phyloP scores from a whole-genome alignment of 2,329 filamentous ascomycete genomes.

The Aspergillus phoenicis region DNA sequence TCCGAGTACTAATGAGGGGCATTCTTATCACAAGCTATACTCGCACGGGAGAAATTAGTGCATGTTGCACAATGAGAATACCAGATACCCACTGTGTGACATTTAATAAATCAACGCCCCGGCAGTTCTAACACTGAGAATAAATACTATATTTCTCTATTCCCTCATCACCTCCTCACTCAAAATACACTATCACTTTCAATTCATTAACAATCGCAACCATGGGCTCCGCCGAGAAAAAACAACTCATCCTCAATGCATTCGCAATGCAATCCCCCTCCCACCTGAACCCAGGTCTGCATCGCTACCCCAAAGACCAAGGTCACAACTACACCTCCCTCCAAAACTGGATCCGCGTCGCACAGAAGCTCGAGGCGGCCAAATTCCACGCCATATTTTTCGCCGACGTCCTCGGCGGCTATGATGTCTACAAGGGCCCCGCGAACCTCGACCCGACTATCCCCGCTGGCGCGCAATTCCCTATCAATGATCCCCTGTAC shows the following conservation, averaged over 20 bases:
- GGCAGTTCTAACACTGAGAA: no score
- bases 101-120: no score
- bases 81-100: no score
- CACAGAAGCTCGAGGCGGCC: slow-evolving; percentile 51
- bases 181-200: background rate
- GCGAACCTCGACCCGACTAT: slow-evolving; percentile 43
- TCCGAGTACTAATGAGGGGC: background rate
- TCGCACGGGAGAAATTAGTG: no score
- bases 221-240: slow-evolving; percentile 17
- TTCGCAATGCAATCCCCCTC: slow-evolving; percentile 53
- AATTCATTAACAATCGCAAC: background rate
- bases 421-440: slow-evolving; percentile 51
- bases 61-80: no score
- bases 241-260: slow-evolving; percentile 51
- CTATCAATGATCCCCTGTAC: slow-evolving; percentile 47
- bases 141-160: no score
- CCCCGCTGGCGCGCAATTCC: slow-evolving; percentile 46
- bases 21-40: background rate
- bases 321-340: slow-evolving; percentile 46
- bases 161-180: background rate
- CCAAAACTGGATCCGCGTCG: slow-evolving; percentile 52
- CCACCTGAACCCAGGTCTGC: slow-evolving; percentile 50
- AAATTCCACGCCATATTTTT: slow-evolving; percentile 57
- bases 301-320: slow-evolving; percentile 39
- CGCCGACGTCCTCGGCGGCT: slow-evolving; percentile 53